Evolutionary conservation across 225 moss, liverwort and hornwort genomes (phyloP).

Genomic region (Physcomitrium patens): DNA sequence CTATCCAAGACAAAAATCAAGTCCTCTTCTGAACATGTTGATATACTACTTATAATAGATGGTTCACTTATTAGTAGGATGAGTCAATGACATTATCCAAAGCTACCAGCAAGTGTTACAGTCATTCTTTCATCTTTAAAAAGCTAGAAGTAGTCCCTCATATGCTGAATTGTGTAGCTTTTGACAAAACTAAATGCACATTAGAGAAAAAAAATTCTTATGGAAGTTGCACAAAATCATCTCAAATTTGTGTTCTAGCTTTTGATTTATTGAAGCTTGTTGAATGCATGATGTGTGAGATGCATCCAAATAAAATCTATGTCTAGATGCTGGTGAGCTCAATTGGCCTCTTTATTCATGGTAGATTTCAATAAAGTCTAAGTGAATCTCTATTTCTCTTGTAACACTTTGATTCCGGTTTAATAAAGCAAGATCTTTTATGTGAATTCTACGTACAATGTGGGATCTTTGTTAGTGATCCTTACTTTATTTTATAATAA

Average conservation of each 20-base stretch:
- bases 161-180: background rate
- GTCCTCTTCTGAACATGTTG: slow-evolving; percentile 39
- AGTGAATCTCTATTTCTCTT: too few relatives aligned
- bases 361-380: too few relatives aligned
- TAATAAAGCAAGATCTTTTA: too few relatives aligned
- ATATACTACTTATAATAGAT: slow-evolving; percentile 41
- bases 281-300: slow-evolving; percentile 38
- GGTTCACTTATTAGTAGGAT: background rate
- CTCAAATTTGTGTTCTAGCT: slow-evolving; percentile 35
- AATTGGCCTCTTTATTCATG: too few relatives aligned
- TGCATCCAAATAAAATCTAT: too few relatives aligned
- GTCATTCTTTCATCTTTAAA: background rate
- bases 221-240: slow-evolving; percentile 46
- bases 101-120: background rate
- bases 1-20: slow-evolving; percentile 74
- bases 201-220: slow-evolving; percentile 28
- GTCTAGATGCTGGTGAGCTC: too few relatives aligned
- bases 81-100: background rate
- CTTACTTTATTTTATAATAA: too few relatives aligned
- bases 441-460: too few relatives aligned
- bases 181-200: background rate
- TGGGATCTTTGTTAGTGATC: too few relatives aligned
- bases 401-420: too few relatives aligned
- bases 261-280: slow-evolving; percentile 28
- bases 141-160: background rate